phyloP scores from a whole-genome alignment of 176 grass and related monocot genomes.

The Urochloa ruziziensis region DNA sequence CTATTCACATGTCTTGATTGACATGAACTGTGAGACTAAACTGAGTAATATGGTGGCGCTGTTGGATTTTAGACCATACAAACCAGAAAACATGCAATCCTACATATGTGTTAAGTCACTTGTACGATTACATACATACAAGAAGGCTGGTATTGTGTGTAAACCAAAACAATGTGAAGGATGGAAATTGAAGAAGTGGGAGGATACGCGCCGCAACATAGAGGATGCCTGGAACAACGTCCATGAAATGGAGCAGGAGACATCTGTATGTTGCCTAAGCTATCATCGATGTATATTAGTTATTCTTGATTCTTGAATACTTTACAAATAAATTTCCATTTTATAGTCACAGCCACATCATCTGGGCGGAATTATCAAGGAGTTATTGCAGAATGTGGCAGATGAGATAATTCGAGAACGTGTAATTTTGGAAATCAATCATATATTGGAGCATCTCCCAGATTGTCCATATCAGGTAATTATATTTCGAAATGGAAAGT shows the following conservation, averaged over 20 bases:
- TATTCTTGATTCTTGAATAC: no score
- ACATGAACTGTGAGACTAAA: neutral
- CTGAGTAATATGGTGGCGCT: neutral
- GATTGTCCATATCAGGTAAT: constrained; percentile 10
- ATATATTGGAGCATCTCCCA: neutral
- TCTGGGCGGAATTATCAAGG: no score
- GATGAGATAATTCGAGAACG: no score
- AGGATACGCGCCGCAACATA: no score
- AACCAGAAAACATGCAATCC: neutral
- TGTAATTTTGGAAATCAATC: neutral
- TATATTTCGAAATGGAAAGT: neutral
- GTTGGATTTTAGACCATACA: neutral
- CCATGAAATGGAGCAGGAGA: no score
- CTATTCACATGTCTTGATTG: neutral
- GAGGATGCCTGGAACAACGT: no score
- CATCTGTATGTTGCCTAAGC: no score
- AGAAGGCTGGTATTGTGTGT: neutral
- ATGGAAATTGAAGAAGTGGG: constrained; percentile 30
- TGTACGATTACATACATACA: constrained; percentile 27
- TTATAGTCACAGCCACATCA: no score
- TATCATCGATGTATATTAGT: no score
- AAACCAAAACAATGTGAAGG: neutral
- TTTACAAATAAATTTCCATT: no score
- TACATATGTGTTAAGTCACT: neutral
- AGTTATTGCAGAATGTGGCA: no score